phyloP scores from a whole-genome alignment of 495 filamentous ascomycete species.

The Daldinia caldariorum region DNA sequence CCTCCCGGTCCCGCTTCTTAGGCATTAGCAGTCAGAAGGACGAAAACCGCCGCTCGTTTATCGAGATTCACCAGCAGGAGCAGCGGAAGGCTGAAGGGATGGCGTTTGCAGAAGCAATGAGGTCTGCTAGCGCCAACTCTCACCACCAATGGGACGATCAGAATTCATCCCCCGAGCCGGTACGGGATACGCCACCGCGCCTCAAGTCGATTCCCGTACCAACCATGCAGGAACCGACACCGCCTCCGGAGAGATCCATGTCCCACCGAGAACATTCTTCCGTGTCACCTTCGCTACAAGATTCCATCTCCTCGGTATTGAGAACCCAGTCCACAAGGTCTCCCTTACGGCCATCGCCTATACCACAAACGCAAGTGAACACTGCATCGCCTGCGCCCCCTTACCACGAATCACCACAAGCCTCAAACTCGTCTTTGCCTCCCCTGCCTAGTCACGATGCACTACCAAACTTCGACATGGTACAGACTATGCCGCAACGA shows the following conservation, averaged over 20 bases:
- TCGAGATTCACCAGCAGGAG: constrained; percentile 70
- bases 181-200: constrained; percentile 24
- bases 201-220: constrained; percentile 30
- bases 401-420: constrained; percentile 19
- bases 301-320: constrained; percentile 45
- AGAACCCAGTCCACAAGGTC: constrained; percentile 46
- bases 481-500: constrained; percentile 29
- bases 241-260: constrained; percentile 40
- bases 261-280: constrained; percentile 30
- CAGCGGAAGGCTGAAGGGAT: constrained; percentile 78
- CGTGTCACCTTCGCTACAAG: constrained; percentile 37
- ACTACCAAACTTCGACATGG: constrained; percentile 40
- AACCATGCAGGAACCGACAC: constrained; percentile 36
- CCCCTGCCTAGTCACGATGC: constrained; percentile 33
- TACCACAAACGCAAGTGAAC: constrained; percentile 29
- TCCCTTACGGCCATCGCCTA: constrained; percentile 37
- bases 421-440: constrained; percentile 36
- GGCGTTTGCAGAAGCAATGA: constrained; percentile 67
- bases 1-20: constrained; percentile 47
- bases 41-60: constrained; percentile 59
- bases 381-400: constrained; percentile 35
- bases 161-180: constrained; percentile 44
- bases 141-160: constrained; percentile 43
- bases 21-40: constrained; percentile 48
- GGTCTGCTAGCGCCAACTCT: constrained; percentile 47